Conservation (phyloP, 495 filamentous ascomycete genomes). For the Aspergillus hancockii region DNA sequence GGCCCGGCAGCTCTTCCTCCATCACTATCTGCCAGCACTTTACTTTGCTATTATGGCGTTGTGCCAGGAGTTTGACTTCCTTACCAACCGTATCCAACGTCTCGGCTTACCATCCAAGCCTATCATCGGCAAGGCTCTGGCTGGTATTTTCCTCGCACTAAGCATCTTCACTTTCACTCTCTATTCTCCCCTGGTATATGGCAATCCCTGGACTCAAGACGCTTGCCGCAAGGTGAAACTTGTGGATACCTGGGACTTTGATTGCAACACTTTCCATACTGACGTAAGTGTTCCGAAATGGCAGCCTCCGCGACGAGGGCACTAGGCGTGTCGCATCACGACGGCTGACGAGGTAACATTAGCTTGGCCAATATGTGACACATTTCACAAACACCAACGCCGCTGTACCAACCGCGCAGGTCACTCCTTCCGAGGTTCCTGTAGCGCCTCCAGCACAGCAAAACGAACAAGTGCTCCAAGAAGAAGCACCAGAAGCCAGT, state of each 20-base stretch:
- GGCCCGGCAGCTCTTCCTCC: conserved; percentile 95
- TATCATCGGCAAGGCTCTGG: conserved; percentile 67
- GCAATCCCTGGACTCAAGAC: conserved; percentile 87
- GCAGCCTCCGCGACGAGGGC: conserved; percentile 34
- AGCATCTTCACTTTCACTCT: conserved; percentile 77
- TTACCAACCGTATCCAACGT: conserved; percentile 63
- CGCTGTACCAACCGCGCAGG: conserved; percentile 30
- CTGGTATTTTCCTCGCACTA: conserved; percentile 68
- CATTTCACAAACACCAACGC: conserved; percentile 23
- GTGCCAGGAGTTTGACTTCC: conserved; percentile 86
- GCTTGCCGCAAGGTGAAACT: conserved; percentile 87
- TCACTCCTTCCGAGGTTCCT: conserved; percentile 18
- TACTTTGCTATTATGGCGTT: conserved; percentile 91
- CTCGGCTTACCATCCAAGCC: conserved; percentile 72
- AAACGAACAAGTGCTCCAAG: conserved; percentile 17
- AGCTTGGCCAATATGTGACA: conserved; percentile 48
- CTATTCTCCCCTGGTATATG: conserved; percentile 87
- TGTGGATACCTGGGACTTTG: conserved; percentile 90
- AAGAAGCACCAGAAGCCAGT: conserved; percentile 32
- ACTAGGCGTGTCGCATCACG: conserved; percentile 26
- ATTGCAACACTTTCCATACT: conserved; percentile 89
- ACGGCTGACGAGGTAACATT: conserved; percentile 29
- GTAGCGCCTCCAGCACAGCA: conserved; percentile 13
- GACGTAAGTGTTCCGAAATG: conserved; percentile 67
- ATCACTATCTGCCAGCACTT: conserved; percentile 95